Base-by-base conservation (phyloP, 345 rosid genomes). In the Rhodomyrtus tomentosa region DNA sequence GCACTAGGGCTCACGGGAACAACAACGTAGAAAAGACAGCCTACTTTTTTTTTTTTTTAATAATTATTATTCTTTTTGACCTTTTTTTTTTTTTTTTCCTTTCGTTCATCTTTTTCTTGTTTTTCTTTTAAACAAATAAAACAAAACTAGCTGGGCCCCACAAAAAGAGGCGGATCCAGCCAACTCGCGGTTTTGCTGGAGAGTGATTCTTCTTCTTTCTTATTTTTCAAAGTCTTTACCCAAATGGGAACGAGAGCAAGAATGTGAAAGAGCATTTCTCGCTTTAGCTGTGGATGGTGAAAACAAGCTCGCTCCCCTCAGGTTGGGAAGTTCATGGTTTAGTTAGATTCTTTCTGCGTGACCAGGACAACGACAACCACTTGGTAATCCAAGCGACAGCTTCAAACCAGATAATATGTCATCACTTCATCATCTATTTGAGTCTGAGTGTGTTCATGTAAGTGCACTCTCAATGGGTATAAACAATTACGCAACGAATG, bases 231-330 rank as follows among this genome's bases (percentile, higher is more conserved):
- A 93, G 96, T 55, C 87, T 94, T 72, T 83, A 90, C 83, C 95
- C 96, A 40, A 90, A 86, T 84, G 98, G 98, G 87, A 93, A 93
- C 87, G 86, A 92, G 88, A 88, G 84, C 92, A 94, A 91, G 90
- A 87, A 90, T 36, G 91, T 86, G 80, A 88, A 86, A 85, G 93
- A 91, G 1, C 88, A 93, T 76, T 72, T 92, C 8, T 95, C 96
- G 82, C 27, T 91, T 48, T 90, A 93, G 88, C 87, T 93, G 87
- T 89, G 90, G 54, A 87, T 91, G 38, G 91, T 85, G 0, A 92
- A 90, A 85, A 80, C 92, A 83, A 86, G 79, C 59, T 90, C 92
- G 2, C 80, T 93, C 54, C 76, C 83, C 82, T 87, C 83, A 29
- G 90, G 88, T 21, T 92, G 92, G 92, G 93, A 93, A 88, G 90